Evolutionary conservation across 2,329 filamentous ascomycete species (phyloP).

Genomic region (Septoria petroselini): DNA sequence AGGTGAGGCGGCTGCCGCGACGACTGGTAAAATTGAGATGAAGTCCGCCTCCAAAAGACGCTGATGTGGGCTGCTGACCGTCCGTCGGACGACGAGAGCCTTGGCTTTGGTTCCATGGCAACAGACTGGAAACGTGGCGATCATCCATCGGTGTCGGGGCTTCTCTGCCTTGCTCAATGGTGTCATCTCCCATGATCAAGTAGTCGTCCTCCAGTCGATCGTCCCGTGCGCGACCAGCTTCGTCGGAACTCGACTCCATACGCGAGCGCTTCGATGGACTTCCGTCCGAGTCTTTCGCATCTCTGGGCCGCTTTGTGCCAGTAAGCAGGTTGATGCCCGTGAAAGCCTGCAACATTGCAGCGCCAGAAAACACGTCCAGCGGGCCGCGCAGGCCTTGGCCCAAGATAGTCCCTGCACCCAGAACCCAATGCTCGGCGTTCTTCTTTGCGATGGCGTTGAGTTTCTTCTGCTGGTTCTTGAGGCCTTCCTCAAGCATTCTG

Average conservation of each 20-base stretch:
- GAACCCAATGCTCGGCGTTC: conserved; percentile 61
- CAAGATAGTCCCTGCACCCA: conserved; percentile 50
- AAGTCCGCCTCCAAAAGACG: conserved; percentile 33
- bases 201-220: conserved; percentile 18
- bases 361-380: conserved; percentile 58
- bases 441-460: conserved; percentile 53
- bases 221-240: conserved; percentile 35
- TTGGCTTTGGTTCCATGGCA: conserved; percentile 62
- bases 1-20: conserved; percentile 53
- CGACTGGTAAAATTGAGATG: conserved; percentile 38
- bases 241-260: conserved; percentile 36
- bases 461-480: conserved; percentile 28
- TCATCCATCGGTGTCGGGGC: conserved; percentile 65
- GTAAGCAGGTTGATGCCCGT: conserved; percentile 37
- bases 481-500: conserved; percentile 55
- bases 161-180: conserved; percentile 68
- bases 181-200: conserved; percentile 37
- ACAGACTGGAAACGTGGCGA: conserved; percentile 53
- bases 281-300: conserved; percentile 30
- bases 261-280: conserved; percentile 31
- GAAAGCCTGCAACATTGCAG: conserved; percentile 51
- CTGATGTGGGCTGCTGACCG: conserved; percentile 31
- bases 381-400: conserved; percentile 49
- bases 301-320: conserved; percentile 31
- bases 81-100: conserved; percentile 44